These are phyloP conservation scores for Lactuca sativa DNA, from an alignment of 129 eudicot species.

Conservation along the genomic window DNA sequence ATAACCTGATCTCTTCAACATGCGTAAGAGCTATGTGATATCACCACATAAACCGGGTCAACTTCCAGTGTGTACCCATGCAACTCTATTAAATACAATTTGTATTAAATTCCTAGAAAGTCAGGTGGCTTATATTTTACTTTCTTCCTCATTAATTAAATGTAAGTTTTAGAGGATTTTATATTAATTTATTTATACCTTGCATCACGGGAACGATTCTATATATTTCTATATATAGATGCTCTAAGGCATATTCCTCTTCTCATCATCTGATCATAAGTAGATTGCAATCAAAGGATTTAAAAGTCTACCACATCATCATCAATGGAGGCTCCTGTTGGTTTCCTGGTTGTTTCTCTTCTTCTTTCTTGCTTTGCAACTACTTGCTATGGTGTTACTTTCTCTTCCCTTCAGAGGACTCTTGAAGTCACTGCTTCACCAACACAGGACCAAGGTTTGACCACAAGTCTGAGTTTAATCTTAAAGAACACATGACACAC, in stretches of 20 bases:
- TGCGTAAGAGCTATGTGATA: constrained; percentile 28
- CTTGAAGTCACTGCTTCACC: constrained; percentile 43
- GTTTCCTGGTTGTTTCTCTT: constrained; percentile 34
- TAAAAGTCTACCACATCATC: constrained; percentile 18
- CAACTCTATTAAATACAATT: constrained; percentile 4
- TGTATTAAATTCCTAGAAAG: constrained; percentile 18
- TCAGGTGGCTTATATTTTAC: constrained; percentile 30
- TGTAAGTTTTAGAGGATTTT: not conserved
- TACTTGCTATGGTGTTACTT: constrained; percentile 41
- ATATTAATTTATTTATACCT: constrained; percentile 3
- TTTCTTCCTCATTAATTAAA: constrained; percentile 17
- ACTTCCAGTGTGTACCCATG: constrained; percentile 13
- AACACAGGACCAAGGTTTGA: constrained; percentile 44
- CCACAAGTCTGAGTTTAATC: not conserved
- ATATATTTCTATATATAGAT: constrained; percentile 27
- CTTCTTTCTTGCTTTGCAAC: constrained; percentile 40
- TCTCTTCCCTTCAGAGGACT: constrained; percentile 47
- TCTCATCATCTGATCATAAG: constrained; percentile 28
- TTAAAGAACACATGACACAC: not conserved
- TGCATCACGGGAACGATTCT: constrained; percentile 3
- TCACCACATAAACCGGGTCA: constrained; percentile 25
- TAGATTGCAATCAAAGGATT: constrained; percentile 12
- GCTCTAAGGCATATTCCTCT: constrained; percentile 16
- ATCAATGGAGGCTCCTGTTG: constrained; percentile 44
- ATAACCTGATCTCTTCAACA: constrained; percentile 39